Evolutionary conservation across 2,329 filamentous ascomycete species (phyloP).

Genomic region (Pseudocercospora cruenta): DNA sequence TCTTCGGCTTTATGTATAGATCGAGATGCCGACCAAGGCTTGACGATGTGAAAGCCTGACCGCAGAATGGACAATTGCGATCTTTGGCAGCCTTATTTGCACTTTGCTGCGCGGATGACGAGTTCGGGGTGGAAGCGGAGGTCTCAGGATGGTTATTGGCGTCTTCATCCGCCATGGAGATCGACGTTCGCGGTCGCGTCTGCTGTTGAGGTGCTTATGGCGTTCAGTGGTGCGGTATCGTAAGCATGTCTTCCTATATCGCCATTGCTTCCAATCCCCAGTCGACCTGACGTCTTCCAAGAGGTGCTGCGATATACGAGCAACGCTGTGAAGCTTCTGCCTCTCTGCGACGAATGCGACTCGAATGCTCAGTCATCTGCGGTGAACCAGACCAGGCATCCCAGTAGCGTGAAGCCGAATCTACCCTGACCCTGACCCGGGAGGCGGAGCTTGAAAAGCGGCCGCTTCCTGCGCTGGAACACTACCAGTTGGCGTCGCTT

Average conservation of each 20-base stretch:
- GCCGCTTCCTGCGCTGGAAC: neutral
- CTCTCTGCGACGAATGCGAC: slow-evolving; percentile 7
- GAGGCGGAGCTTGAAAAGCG: neutral
- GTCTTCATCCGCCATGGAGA: slow-evolving; percentile 16
- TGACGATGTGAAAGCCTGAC: slow-evolving; percentile 88
- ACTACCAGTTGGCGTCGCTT: neutral
- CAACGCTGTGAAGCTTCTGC: neutral
- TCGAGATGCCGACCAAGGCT: slow-evolving; percentile 92
- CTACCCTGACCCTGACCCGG: neutral
- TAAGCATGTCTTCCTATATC: neutral
- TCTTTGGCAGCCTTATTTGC: slow-evolving; percentile 68
- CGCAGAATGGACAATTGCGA: slow-evolving; percentile 84
- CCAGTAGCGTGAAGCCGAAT: neutral
- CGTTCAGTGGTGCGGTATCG: neutral
- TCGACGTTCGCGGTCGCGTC: slow-evolving; percentile 4
- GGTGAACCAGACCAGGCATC: neutral
- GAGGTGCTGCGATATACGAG: neutral
- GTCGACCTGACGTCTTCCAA: slow-evolving; percentile 4
- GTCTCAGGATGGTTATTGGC: slow-evolving; percentile 28
- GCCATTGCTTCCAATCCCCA: neutral
- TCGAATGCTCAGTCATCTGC: slow-evolving; percentile 3
- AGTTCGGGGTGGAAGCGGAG: slow-evolving; percentile 32
- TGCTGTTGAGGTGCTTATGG: neutral
- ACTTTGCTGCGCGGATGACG: slow-evolving; percentile 17
- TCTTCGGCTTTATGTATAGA: slow-evolving; percentile 90